A percentile compares a stretch with the other conserved stretches of the same genome.
Evolutionary conservation across 352 stramenopile genomes (phyloP).

Genomic region (Phytophthora pseudosyringae): DNA sequence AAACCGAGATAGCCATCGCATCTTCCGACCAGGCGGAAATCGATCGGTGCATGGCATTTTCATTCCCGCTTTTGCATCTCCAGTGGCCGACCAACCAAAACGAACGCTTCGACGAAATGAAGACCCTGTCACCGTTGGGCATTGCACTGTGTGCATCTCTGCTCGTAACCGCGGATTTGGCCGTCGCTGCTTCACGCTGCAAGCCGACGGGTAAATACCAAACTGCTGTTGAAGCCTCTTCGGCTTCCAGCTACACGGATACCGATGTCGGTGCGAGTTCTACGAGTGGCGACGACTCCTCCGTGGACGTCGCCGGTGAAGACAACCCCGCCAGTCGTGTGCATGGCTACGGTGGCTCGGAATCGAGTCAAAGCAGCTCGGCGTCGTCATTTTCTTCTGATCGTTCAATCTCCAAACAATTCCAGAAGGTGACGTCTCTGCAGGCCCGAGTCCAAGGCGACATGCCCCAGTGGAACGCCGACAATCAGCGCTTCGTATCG

Average conservation of each 20-base stretch:
- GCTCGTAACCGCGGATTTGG: background rate
- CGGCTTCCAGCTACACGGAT: background rate
- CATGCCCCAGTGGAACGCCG: slow-evolving; percentile 44
- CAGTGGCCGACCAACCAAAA: background rate
- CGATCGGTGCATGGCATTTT: background rate
- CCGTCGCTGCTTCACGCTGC: slow-evolving; percentile 3
- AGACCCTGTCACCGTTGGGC: slow-evolving; percentile 7
- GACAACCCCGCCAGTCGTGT: background rate
- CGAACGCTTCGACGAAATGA: slow-evolving; percentile 12
- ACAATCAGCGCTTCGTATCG: slow-evolving; percentile 43
- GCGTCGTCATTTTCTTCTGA: slow-evolving; percentile 3
- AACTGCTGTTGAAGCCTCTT: background rate
- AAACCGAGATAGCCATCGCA: background rate
- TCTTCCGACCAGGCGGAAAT: no score
- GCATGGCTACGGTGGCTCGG: background rate
- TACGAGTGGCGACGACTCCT: background rate
- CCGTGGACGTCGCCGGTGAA: background rate
- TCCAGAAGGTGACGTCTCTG: slow-evolving; percentile 50
- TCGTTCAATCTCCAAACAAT: slow-evolving; percentile 13
- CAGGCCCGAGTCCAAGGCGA: slow-evolving; percentile 64
- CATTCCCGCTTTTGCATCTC: slow-evolving; percentile 30
- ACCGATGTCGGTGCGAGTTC: background rate
- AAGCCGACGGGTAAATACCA: slow-evolving; percentile 6
- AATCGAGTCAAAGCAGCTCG: background rate
- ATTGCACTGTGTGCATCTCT: slow-evolving; percentile 7